Percentiles rank a stretch among this genome's conserved stretches.
These are phyloP conservation scores for Apiospora aurea DNA, from an alignment of 2,329 filamentous ascomycete species.

Conservation along the genomic window DNA sequence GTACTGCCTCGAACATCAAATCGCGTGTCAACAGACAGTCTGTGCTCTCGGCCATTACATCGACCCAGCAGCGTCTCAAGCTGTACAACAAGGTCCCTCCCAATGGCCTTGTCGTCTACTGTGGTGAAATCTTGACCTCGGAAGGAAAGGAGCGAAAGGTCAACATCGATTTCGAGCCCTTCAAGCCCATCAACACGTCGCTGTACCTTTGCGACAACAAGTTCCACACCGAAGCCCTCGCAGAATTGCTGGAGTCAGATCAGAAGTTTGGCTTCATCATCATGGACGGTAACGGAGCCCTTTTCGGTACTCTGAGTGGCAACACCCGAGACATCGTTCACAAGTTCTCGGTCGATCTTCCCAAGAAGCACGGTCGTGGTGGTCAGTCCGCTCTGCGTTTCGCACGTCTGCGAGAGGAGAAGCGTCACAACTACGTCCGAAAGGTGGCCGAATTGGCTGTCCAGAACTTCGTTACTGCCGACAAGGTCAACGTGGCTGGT, in stretches of 20 bases:
- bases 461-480: conserved; percentile 97
- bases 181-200: conserved; percentile 99
- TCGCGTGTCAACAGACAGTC: conserved; percentile 99
- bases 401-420: conserved; percentile 98
- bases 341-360: conserved; percentile 98
- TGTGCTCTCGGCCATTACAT: conserved; percentile 96
- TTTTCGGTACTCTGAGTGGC: conserved; percentile 95
- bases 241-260: conserved; percentile 96
- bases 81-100: conserved; percentile 98
- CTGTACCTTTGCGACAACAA: conserved; percentile 99
- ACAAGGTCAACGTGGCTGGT: conserved; percentile 98
- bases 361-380: conserved; percentile 99
- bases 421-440: conserved; percentile 99
- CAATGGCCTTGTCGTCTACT: conserved; percentile 98
- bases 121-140: conserved; percentile 98
- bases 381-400: conserved; percentile 99
- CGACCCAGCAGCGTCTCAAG: conserved; percentile 98
- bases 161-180: conserved; percentile 99
- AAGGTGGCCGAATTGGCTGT: conserved; percentile 98
- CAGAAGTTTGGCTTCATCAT: conserved; percentile 99
- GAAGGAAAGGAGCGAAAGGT: conserved; percentile 99
- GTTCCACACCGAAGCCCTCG: conserved; percentile 97
- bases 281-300: conserved; percentile 98
- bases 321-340: conserved; percentile 97
- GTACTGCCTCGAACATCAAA: conserved; percentile 99